phyloP scores from a whole-genome alignment of 106 monocot genomes.

The Dactylorhiza incarnata region DNA sequence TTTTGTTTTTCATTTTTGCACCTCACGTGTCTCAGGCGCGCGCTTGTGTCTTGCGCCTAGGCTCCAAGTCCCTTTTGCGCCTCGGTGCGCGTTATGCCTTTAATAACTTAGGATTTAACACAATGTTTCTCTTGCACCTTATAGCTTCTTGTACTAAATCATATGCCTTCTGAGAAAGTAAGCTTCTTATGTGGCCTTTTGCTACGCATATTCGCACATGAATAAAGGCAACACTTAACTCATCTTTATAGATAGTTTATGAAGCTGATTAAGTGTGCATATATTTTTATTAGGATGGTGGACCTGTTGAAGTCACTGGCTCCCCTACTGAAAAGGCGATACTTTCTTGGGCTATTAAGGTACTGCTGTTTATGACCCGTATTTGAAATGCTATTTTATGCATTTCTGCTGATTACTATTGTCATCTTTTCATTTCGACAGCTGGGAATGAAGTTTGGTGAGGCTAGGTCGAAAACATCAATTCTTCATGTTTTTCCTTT shows the following conservation, averaged over 20 bases:
- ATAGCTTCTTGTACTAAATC: background rate
- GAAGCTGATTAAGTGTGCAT: background rate
- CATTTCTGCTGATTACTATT: background rate
- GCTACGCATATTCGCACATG: background rate
- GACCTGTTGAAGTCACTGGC: conserved; percentile 55
- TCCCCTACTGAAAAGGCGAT: conserved; percentile 96
- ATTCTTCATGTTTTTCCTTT: conserved; percentile 78
- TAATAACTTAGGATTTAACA: no score
- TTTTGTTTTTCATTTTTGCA: no score
- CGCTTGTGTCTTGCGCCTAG: no score
- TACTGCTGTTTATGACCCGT: conserved; percentile 16
- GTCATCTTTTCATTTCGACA: conserved; percentile 16
- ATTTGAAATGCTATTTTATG: background rate
- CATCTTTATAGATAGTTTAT: background rate
- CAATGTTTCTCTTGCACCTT: no score
- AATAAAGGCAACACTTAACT: background rate
- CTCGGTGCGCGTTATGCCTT: no score
- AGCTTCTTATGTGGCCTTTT: background rate
- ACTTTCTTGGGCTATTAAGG: conserved; percentile 82
- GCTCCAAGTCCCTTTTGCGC: no score
- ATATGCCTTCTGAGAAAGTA: background rate
- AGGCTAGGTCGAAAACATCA: conserved; percentile 53
- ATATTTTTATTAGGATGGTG: conserved; percentile 44
- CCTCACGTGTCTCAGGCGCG: no score
- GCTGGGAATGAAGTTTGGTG: conserved; percentile 83